These are phyloP conservation scores for Neurospora sp. DNA, from an alignment of 495 filamentous ascomycete genomes.

Conservation along the genomic window DNA sequence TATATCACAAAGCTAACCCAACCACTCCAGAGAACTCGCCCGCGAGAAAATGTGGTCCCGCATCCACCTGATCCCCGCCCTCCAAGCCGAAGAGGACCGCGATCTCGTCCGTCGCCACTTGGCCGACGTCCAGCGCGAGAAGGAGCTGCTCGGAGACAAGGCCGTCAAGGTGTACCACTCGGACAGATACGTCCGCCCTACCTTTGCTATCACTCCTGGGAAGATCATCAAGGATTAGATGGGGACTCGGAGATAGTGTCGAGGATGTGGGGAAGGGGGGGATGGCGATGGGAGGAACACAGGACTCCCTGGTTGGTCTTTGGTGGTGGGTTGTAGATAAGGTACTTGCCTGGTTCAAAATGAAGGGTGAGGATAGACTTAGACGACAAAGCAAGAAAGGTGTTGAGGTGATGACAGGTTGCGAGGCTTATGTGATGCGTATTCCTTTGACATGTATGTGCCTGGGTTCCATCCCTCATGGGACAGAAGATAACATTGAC, in stretches of 20 bases:
- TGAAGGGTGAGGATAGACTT: background rate
- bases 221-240: constrained; percentile 38
- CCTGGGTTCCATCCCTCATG: rapidly evolving
- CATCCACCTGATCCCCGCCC: constrained; percentile 81
- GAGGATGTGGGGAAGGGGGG: background rate
- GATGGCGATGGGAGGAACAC: background rate
- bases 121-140: constrained; percentile 82
- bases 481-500: background rate
- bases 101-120: constrained; percentile 78
- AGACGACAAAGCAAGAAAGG: background rate
- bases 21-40: constrained; percentile 61
- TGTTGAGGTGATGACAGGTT: background rate
- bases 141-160: constrained; percentile 75
- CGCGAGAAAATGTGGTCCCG: constrained; percentile 97
- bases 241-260: background rate
- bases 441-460: background rate
- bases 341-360: background rate
- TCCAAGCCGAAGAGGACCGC: constrained; percentile 93
- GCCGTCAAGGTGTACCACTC: constrained; percentile 66
- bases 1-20: background rate
- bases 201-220: constrained; percentile 52
- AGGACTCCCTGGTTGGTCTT: background rate
- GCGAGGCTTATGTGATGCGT: background rate
- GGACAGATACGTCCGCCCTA: constrained; percentile 74
- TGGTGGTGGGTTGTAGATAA: background rate